Conservation (phyloP, 2,329 filamentous ascomycete genomes). For the Arthrobotrys conoides region DNA sequence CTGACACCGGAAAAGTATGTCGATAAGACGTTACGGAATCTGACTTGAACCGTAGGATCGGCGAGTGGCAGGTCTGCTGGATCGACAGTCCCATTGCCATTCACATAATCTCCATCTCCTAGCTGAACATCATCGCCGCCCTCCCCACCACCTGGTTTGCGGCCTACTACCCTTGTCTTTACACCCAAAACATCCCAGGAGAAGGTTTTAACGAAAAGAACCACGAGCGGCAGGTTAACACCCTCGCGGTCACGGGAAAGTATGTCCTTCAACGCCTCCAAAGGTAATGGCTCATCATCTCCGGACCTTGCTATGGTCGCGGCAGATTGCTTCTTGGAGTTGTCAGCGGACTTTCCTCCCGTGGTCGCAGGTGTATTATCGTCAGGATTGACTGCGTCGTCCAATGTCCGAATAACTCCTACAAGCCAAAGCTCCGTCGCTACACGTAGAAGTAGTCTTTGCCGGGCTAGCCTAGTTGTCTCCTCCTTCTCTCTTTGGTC, state of each 20-base stretch:
- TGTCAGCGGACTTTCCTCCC: constrained; percentile 54
- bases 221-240: constrained; percentile 87
- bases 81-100: constrained; percentile 67
- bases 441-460: constrained; percentile 86
- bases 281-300: constrained; percentile 89
- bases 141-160: constrained; percentile 84
- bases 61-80: constrained; percentile 70
- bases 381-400: constrained; percentile 77
- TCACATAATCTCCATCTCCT: constrained; percentile 62
- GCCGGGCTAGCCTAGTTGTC: constrained; percentile 88
- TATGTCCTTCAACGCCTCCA: constrained; percentile 97
- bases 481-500: constrained; percentile 95
- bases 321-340: constrained; percentile 68
- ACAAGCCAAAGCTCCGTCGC: constrained; percentile 98
- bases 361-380: constrained; percentile 69
- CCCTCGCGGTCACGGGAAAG: constrained; percentile 95
- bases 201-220: constrained; percentile 96
- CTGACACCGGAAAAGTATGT: constrained; percentile 96
- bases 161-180: constrained; percentile 80
- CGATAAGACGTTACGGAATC: constrained; percentile 86
- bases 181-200: constrained; percentile 94
- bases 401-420: constrained; percentile 84
- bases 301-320: constrained; percentile 76
- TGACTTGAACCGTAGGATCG: constrained; percentile 83
- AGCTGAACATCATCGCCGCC: constrained; percentile 67